These are phyloP conservation scores for Nemania bipapillata DNA, from an alignment of 2,329 filamentous ascomycete species.

Conservation along the genomic window DNA sequence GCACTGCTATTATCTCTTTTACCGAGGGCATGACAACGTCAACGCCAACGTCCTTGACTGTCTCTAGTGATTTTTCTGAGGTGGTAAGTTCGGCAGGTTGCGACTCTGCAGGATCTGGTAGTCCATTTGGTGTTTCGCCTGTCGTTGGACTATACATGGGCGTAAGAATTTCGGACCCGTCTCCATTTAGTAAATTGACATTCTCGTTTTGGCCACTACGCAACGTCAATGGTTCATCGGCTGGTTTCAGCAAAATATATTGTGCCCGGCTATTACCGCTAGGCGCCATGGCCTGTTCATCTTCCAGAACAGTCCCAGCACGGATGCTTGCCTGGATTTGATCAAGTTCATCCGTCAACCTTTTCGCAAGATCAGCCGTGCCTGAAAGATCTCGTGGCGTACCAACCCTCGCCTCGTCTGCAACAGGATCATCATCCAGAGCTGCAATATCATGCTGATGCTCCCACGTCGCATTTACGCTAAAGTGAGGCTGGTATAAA, in stretches of 20 bases:
- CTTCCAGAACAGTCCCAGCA: slow-evolving; percentile 34
- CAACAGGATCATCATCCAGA: slow-evolving; percentile 35
- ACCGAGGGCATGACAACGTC: slow-evolving; percentile 1
- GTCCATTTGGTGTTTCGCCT: slow-evolving; percentile 23
- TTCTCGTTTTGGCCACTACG: slow-evolving; percentile 33
- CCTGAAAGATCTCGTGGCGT: slow-evolving; percentile 39
- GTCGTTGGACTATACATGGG: slow-evolving; percentile 23
- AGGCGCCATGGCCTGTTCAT: slow-evolving; percentile 40
- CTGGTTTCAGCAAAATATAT: slow-evolving; percentile 29
- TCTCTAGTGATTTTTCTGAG: neutral
- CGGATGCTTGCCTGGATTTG: slow-evolving; percentile 40
- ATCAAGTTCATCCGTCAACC: slow-evolving; percentile 42
- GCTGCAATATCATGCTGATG: slow-evolving; percentile 35
- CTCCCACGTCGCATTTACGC: slow-evolving; percentile 42
- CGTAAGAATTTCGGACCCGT: slow-evolving; percentile 30
- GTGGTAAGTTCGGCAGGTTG: neutral
- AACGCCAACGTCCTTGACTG: slow-evolving; percentile 16
- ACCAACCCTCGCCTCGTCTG: slow-evolving; percentile 40
- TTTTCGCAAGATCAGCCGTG: slow-evolving; percentile 34
- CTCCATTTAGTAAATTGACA: slow-evolving; percentile 25
- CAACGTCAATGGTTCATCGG: slow-evolving; percentile 28
- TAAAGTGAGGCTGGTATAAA: slow-evolving; percentile 48
- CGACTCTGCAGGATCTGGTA: slow-evolving; percentile 12
- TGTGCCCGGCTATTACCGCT: slow-evolving; percentile 42
- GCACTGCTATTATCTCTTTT: neutral